These are phyloP conservation scores for Emericellopsis terricola DNA, from an alignment of 495 filamentous ascomycete species.

Conservation along the genomic window DNA sequence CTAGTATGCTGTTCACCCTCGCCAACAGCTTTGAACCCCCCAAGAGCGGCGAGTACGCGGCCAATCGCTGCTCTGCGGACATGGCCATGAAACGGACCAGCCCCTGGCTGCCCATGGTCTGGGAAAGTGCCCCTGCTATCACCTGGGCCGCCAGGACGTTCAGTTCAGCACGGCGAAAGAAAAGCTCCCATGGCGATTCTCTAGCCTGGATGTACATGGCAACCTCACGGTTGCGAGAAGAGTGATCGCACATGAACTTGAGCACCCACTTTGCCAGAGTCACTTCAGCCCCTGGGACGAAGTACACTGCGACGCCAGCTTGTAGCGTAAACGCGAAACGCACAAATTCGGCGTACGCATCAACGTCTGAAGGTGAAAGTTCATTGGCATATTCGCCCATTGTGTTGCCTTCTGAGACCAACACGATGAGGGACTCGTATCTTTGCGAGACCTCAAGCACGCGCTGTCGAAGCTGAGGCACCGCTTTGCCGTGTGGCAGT, in stretches of 20 bases:
- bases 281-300: not conserved
- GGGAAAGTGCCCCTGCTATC: not conserved
- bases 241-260: not conserved
- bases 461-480: not conserved
- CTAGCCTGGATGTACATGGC: not conserved
- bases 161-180: not conserved
- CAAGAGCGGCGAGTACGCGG: not conserved
- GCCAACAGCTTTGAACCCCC: not conserved
- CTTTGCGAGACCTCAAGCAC: not conserved
- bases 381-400: not conserved
- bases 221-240: not conserved
- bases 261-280: conserved; percentile 1
- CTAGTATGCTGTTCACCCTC: not conserved
- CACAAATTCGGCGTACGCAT: conserved; percentile 2
- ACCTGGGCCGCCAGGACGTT: conserved; percentile 1
- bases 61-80: not conserved
- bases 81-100: not conserved
- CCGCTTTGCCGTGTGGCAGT: not conserved
- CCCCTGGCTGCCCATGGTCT: not conserved
- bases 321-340: not conserved
- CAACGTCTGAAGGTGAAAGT: not conserved
- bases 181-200: not conserved
- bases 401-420: not conserved
- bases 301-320: not conserved
- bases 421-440: conserved; percentile 1